Conservation (phyloP, 192 early-diverging fungal genomes). For the Glomus cerebriforme region DNA sequence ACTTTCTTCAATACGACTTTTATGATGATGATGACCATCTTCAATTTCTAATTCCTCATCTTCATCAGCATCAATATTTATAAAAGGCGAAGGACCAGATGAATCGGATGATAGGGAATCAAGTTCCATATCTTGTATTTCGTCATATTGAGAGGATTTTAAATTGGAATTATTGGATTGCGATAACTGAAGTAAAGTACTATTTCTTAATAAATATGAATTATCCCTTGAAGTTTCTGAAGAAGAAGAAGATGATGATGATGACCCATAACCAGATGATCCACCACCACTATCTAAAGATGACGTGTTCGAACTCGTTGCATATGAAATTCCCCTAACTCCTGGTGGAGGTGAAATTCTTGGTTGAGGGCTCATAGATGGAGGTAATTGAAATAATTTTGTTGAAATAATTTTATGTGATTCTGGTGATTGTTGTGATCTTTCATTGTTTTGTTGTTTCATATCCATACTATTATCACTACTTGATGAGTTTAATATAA, state of each 20-base stretch:
- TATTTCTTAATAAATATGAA: slow-evolving; percentile 5
- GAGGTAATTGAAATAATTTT: slow-evolving; percentile 3
- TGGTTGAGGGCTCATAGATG: not conserved
- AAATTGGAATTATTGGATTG: no score
- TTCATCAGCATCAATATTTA: slow-evolving; percentile 13
- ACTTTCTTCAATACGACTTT: slow-evolving; percentile 12
- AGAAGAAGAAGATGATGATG: not conserved
- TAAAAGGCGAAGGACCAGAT: not conserved
- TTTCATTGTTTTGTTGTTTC: not conserved
- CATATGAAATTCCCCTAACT: not conserved
- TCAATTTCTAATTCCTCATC: not conserved
- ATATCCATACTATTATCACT: not conserved
- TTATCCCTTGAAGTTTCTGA: not conserved
- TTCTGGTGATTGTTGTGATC: not conserved
- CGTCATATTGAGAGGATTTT: not conserved
- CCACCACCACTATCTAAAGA: slow-evolving; percentile 8
- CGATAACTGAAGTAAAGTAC: slow-evolving; percentile 4
- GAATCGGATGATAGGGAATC: slow-evolving; percentile 1
- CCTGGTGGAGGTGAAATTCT: not conserved
- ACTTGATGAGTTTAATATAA: no score
- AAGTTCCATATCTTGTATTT: slow-evolving; percentile 19
- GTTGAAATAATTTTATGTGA: not conserved
- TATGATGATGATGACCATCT: not conserved
- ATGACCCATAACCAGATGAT: slow-evolving; percentile 11
- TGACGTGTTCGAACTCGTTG: not conserved